These are phyloP conservation scores for Talaromyces sp. DNA, from an alignment of 2,329 filamentous ascomycete species.

Conservation along the genomic window DNA sequence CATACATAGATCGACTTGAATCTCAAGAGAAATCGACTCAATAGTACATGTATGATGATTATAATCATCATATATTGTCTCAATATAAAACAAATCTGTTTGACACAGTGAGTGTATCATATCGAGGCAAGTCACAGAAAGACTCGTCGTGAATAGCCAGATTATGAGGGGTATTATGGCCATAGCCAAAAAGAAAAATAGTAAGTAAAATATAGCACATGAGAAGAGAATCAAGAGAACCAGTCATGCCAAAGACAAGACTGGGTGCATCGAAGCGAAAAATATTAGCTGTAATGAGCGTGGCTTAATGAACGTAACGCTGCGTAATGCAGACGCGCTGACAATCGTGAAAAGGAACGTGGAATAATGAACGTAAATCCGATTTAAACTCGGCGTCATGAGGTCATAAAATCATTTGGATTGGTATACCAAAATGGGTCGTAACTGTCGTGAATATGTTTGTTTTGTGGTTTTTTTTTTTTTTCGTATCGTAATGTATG, in stretches of 20 bases:
- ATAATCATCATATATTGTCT: not conserved
- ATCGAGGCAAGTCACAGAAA: not conserved
- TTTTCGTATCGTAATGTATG: not conserved
- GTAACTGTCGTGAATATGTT: conserved; percentile 15
- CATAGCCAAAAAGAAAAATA: not conserved
- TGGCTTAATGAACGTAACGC: conserved; percentile 14
- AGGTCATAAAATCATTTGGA: conserved; percentile 10
- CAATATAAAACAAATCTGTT: not conserved
- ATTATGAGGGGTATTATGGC: conserved; percentile 4
- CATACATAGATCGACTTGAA: not conserved
- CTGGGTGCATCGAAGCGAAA: not conserved
- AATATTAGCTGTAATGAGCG: conserved; percentile 1
- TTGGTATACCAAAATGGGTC: conserved; percentile 6
- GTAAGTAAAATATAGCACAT: conserved; percentile 10
- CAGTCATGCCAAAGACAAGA: not conserved
- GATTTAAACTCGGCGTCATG: conserved; percentile 9
- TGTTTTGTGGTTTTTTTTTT: too few species aligned
- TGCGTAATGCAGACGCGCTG: not conserved
- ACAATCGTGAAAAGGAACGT: not conserved
- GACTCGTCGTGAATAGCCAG: not conserved
- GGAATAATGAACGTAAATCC: conserved; percentile 16
- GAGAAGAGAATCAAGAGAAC: conserved; percentile 5
- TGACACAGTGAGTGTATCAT: not conserved
- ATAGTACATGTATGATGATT: not conserved
- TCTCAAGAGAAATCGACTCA: not conserved